These are phyloP conservation scores for Macrophomina tecta DNA, from an alignment of 2,329 filamentous ascomycete genomes.

Conservation along the genomic window DNA sequence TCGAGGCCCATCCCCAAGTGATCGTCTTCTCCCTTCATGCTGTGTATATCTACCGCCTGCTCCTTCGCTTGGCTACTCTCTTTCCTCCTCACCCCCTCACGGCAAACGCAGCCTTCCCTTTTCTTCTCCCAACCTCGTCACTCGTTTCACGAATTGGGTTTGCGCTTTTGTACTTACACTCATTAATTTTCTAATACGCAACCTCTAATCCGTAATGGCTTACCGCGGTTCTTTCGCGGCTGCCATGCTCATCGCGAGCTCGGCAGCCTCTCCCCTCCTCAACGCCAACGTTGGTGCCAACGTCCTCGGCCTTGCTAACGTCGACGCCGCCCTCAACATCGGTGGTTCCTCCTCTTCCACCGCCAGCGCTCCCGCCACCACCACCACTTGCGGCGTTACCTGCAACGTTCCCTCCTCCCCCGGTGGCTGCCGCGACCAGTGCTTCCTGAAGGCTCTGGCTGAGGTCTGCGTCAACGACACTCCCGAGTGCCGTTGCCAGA, in stretches of 20 bases:
- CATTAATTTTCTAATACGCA: conserved; percentile 17
- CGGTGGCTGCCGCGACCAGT: conserved; percentile 27
- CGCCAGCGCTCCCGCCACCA: not conserved
- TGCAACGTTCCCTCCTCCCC: conserved; percentile 19
- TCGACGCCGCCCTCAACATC: not conserved
- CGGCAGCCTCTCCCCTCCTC: conserved; percentile 15
- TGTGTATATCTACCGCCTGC: conserved; percentile 19
- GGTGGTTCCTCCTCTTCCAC: conserved; percentile 10
- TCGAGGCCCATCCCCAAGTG: not conserved
- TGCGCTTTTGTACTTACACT: conserved; percentile 16
- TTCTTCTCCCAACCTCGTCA: conserved; percentile 26
- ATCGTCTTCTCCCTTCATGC: not conserved
- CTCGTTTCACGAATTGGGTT: conserved; percentile 27
- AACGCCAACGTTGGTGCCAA: conserved; percentile 8
- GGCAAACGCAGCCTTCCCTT: conserved; percentile 13
- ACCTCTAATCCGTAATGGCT: conserved; percentile 21
- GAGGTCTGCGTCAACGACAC: conserved; percentile 24
- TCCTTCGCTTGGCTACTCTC: not conserved
- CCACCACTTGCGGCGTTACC: conserved; percentile 20
- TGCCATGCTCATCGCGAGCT: conserved; percentile 18
- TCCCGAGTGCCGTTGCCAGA: conserved; percentile 26
- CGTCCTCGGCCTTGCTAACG: not conserved
- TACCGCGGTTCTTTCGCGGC: conserved; percentile 24
- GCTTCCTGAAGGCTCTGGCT: conserved; percentile 27
- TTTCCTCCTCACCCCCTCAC: conserved; percentile 26